Evolutionary conservation across 768 basidiomycete genomes (phyloP), one percentile per base, ranked within the genome.

Genomic region (Trichaptum fuscoviolaceum): DNA sequence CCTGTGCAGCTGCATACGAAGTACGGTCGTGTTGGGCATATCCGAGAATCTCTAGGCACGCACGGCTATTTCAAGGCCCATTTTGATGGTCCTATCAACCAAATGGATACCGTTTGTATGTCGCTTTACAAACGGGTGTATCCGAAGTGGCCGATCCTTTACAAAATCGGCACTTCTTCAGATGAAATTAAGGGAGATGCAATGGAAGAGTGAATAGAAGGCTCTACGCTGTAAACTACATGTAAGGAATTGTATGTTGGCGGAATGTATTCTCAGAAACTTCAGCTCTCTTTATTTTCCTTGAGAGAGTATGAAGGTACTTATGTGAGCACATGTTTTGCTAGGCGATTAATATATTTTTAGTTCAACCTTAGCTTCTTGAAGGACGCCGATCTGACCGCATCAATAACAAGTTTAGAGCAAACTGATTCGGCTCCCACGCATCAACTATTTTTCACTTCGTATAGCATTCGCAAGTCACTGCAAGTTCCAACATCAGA

Each of bases 31-130:
- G 83, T 83, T 26, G 97, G 96, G 1, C 95, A 99, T 76, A 92
- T 96, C 70, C 83, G 83, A 62, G 96, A 95, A 77, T 90, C 93
- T 9, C 87, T 99, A 20, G 96, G 96, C 61, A 99, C 95, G 34
- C 96, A 99, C 73, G 97, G 96, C 34, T 95, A 98, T 78, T 94
- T 95, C 84, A 99, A 99, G 81, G 96, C 95, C 20, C 86, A 93
- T 75, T 95, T 95, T 77, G 95, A 97, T 73, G 93, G 92, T 17
- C 93, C 91, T 24, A 88, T 98, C 71, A 90, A 85, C 73, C 94
- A 95, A 80, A 96, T 97, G 95, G 97, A 99, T 70, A 96, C 95
- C 18, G 85, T 98, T 65, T 97, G 95, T 76, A 91, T 99, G 90
- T 88, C 89, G 59, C 74, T 99, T 66, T 98, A 99, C 80, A 99